Percentiles rank a stretch among this genome's conserved stretches.
Conservation (phyloP, 768 basidiomycete genomes). For the Daedaleopsis nitida region DNA sequence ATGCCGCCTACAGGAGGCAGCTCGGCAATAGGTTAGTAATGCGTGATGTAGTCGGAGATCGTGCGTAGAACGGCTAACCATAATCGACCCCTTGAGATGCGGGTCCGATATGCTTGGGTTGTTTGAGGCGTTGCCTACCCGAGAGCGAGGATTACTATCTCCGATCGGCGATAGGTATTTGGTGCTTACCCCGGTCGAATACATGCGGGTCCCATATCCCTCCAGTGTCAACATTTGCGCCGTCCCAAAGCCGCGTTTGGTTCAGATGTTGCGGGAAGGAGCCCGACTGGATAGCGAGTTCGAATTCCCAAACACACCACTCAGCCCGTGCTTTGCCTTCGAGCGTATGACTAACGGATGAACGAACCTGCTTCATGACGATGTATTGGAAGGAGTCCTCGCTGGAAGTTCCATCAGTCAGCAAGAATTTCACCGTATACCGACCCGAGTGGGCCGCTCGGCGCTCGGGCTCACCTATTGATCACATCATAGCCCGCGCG, state of each 20-base stretch:
- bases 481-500: constrained; percentile 29
- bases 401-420: constrained; percentile 16
- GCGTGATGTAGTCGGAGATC: not conserved
- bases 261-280: constrained; percentile 36
- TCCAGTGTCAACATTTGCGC: constrained; percentile 30
- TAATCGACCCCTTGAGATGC: constrained; percentile 28
- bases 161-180: not conserved
- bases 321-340: not conserved
- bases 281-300: constrained; percentile 20
- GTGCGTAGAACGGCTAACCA: constrained; percentile 14
- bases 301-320: not conserved
- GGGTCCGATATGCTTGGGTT: constrained; percentile 25
- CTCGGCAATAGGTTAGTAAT: not conserved
- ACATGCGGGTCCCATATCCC: constrained; percentile 29
- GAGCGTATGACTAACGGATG: constrained; percentile 5
- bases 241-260: constrained; percentile 33
- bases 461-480: constrained; percentile 22
- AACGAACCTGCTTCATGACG: constrained; percentile 27
- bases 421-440: not conserved
- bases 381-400: constrained; percentile 30
- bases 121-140: constrained; percentile 28
- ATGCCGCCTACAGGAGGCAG: constrained; percentile 21
- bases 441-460: not conserved
- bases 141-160: not conserved
- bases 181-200: constrained; percentile 24